Percentiles rank a stretch among this genome's conserved stretches.
Conservation (phyloP, 2,329 filamentous ascomycete species). For the Leptographium lundbergii region DNA sequence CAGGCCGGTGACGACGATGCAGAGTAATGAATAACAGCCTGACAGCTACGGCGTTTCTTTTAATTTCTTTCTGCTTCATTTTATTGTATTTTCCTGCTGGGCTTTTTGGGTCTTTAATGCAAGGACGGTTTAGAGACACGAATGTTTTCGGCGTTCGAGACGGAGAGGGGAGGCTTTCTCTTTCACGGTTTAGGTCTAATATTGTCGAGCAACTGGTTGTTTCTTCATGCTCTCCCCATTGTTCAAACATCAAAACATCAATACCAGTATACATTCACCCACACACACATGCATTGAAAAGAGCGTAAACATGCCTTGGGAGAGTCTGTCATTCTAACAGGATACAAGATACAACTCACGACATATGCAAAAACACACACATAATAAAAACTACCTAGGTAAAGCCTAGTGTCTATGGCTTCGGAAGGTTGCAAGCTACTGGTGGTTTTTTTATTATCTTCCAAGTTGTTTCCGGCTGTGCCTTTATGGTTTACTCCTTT, state of each 20-base stretch:
- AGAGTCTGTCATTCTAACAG: neutral
- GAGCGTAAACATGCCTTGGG: neutral
- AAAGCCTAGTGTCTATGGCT: neutral
- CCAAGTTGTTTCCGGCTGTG: neutral
- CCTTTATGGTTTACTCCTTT: neutral
- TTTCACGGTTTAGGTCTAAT: neutral
- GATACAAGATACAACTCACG: neutral
- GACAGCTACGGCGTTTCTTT: neutral
- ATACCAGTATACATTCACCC: neutral
- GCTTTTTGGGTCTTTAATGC: neutral
- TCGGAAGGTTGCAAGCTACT: neutral
- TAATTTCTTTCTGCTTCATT: neutral
- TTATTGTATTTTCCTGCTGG: neutral
- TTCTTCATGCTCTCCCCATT: too few species aligned
- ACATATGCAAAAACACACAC: neutral
- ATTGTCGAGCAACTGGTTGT: neutral
- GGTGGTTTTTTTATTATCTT: neutral
- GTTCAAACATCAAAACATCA: too few species aligned
- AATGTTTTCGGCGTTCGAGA: neutral
- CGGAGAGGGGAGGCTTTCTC: neutral
- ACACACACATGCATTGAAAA: neutral
- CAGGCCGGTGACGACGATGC: conserved; percentile 15
- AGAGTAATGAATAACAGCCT: neutral
- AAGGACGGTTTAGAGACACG: neutral
- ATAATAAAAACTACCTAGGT: neutral